Conservation (phyloP, 23 red algal species). For the Gracilaria vermiculophylla region DNA sequence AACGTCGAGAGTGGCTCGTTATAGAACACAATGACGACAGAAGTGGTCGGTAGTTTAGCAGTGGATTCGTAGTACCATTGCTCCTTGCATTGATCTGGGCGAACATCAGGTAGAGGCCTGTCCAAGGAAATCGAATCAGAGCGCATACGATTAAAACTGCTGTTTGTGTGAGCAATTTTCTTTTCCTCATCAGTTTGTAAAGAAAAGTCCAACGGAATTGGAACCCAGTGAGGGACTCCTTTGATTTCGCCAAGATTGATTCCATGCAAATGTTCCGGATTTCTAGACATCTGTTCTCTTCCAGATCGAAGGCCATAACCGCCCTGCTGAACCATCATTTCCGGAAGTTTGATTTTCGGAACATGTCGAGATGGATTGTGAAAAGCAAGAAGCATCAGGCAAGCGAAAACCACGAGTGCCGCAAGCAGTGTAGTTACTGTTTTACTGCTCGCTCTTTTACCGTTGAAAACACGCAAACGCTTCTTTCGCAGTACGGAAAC, state of each 20-base stretch:
- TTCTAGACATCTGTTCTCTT: background rate
- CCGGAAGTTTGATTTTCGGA: background rate
- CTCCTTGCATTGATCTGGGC: background rate
- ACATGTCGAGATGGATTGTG: background rate
- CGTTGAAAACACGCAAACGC: no score
- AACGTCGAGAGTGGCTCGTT: constrained; percentile 55
- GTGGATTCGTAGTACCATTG: constrained; percentile 46
- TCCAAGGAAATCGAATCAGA: constrained; percentile 34
- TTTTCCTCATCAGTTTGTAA: constrained; percentile 42
- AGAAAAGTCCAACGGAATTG: constrained; percentile 50
- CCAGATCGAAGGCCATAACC: background rate
- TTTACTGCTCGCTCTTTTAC: no score
- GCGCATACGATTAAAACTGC: constrained; percentile 36
- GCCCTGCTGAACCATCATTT: background rate
- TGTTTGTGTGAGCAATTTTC: constrained; percentile 34
- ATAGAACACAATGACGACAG: constrained; percentile 64
- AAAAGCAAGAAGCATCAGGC: background rate
- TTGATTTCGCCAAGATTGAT: constrained; percentile 6
- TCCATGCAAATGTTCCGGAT: constrained; percentile 53
- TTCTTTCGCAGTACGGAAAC: no score
- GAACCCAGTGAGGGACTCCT: constrained; percentile 34
- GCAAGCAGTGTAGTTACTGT: no score
- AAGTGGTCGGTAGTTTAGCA: background rate
- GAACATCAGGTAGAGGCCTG: constrained; percentile 41
- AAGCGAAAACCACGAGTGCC: background rate